Evolutionary conservation across 225 moss, liverwort and hornwort species (phyloP), one percentile per base, ranked within the genome.

Genomic region (Polytrichum commune): DNA sequence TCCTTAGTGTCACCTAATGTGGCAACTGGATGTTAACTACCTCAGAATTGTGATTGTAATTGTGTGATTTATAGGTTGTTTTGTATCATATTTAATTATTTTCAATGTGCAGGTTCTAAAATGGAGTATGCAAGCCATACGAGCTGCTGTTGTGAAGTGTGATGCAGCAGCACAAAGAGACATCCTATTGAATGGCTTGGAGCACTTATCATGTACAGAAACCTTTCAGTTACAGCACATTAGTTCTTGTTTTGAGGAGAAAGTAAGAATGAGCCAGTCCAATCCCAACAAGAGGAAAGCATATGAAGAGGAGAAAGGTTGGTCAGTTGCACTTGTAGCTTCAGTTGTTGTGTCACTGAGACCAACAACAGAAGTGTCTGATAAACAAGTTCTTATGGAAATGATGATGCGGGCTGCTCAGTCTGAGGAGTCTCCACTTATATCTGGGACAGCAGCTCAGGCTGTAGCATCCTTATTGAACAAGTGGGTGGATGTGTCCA

Each of bases 381-480:
- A 71, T 56, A 82, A 76, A 75, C 67, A 76, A 53, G 54, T 65
- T 20, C 76, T 89, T 69, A 54, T 95, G 29, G 73, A 57, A 29
- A 69, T 75, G 65, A 81, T 95, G 73, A 82, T 82, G 32, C 78
- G 29, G 22, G 70, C 64, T 24, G 85, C 89, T 16, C 71, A 79
- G 32, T 83, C 74, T 63, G 76, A 69, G 26, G 66, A 66, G 67
- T 69, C 77, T 71, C 64, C 77, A 60, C 68, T 89, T 35, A 38
- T 84, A 73, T 75, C 76, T 22, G 78, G 79, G 55, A 79, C 69
- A 27, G 81, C 90, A 65, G 92, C 94, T 60, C 95, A 90, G 76
- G 90, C 90, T 23, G 84, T 86, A 67, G 95, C 89, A 29, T 95
- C 90, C 18, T 65, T 92, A 60, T 73, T 95, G 8, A 92, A 95